phyloP scores from a whole-genome alignment of 169 alveolate species.

The Hammondia hammondi region DNA sequence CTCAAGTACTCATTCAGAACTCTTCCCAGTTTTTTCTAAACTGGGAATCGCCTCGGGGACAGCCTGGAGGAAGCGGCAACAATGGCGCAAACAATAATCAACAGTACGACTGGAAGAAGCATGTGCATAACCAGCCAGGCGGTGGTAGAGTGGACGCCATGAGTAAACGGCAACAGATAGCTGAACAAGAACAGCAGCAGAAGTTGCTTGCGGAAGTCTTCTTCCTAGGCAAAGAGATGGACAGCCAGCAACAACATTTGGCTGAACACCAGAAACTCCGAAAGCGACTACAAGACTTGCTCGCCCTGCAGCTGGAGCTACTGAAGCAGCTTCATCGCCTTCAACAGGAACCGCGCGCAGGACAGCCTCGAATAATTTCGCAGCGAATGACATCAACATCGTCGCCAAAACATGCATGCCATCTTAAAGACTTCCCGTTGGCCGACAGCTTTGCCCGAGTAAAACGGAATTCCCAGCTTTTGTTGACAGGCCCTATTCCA shows the following conservation, averaged over 20 bases:
- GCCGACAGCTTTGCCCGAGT: constrained; percentile 1
- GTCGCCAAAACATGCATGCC: background rate
- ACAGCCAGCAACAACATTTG: background rate
- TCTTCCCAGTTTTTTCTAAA: constrained; percentile 22
- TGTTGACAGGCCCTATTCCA: too few relatives aligned
- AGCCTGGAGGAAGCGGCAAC: background rate
- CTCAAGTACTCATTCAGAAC: constrained; percentile 30
- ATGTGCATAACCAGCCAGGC: background rate
- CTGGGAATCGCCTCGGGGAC: constrained; percentile 5
- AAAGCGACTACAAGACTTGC: background rate
- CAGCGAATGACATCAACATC: background rate
- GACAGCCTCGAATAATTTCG: too few relatives aligned
- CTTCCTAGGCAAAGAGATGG: background rate
- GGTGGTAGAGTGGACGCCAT: background rate
- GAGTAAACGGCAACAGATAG: background rate
- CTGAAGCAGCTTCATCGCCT: background rate
- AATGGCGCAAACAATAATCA: background rate
- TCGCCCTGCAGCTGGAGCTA: background rate
- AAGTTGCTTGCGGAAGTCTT: background rate
- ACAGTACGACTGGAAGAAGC: constrained; percentile 22
- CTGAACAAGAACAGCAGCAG: constrained; percentile 1
- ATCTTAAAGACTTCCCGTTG: background rate
- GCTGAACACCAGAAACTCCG: background rate
- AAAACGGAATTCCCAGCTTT: background rate
- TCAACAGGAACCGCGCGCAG: background rate